A percentile compares a stretch with the other conserved stretches of the same genome.
Evolutionary conservation across 2,329 filamentous ascomycete species (phyloP).

Genomic region (Pyrenophora seminiperda): DNA sequence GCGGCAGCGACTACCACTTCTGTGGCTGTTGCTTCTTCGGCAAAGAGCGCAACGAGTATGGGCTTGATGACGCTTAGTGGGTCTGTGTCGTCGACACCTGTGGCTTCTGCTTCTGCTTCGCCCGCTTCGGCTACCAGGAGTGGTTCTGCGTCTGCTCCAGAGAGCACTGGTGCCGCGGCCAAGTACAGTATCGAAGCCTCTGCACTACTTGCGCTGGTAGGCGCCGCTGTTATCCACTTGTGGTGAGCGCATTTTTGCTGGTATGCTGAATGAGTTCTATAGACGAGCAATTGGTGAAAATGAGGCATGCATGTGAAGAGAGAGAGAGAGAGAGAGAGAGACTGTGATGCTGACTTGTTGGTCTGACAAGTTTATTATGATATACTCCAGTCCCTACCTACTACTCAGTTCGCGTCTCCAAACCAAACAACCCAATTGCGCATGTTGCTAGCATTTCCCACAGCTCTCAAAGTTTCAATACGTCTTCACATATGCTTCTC

Average conservation of each 20-base stretch:
- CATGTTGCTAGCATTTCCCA: too few relatives aligned
- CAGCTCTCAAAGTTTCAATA: not conserved
- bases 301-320: too few relatives aligned
- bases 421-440: too few relatives aligned
- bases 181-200: slow-evolving; percentile 26
- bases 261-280: not conserved
- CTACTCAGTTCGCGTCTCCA: too few relatives aligned
- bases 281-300: not conserved
- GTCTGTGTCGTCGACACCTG: not conserved
- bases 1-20: not conserved
- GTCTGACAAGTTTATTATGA: too few relatives aligned
- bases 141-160: slow-evolving; percentile 15
- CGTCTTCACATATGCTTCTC: not conserved
- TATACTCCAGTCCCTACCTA: too few relatives aligned
- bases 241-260: slow-evolving; percentile 12
- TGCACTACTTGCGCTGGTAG: slow-evolving; percentile 28
- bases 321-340: too few relatives aligned
- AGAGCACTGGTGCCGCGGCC: slow-evolving; percentile 30
- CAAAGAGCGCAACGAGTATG: slow-evolving; percentile 5
- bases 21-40: slow-evolving; percentile 1
- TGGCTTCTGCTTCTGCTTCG: slow-evolving; percentile 1
- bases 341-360: too few relatives aligned
- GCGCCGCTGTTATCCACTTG: slow-evolving; percentile 27
- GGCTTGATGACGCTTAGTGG: slow-evolving; percentile 3
- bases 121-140: slow-evolving; percentile 11